Evolutionary conservation across 1,284 basidiomycete genomes (phyloP).

Genomic region (Leccinum solheimii): DNA sequence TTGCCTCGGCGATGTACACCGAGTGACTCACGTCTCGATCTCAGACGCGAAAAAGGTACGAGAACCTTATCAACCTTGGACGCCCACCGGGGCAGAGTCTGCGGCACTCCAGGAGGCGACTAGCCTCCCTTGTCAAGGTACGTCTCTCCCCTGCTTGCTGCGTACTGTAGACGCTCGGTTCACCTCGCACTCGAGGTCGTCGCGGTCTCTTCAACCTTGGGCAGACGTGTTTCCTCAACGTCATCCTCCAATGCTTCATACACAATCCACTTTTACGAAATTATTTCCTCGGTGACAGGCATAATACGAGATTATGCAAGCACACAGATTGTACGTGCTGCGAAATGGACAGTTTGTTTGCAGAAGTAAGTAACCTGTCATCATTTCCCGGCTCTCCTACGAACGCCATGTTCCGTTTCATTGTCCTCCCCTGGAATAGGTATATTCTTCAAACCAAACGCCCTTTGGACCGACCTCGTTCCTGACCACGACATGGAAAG

Average conservation of each 20-base stretch:
- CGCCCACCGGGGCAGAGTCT: conserved; percentile 39
- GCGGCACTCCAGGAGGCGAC: conserved; percentile 38
- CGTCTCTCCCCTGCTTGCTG: background rate
- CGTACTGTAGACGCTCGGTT: conserved; percentile 5
- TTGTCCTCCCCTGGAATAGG: conserved; percentile 40
- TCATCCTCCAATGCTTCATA: conserved; percentile 89
- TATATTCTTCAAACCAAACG: conserved; percentile 67
- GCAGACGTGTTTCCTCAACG: conserved; percentile 95
- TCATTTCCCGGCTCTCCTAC: no score
- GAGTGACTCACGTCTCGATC: background rate
- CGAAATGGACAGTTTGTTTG: conserved; percentile 92
- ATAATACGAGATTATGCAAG: conserved; percentile 71
- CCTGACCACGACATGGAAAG: conserved; percentile 85
- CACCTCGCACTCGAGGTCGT: conserved; percentile 52
- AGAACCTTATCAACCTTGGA: conserved; percentile 49
- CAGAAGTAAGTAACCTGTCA: conserved; percentile 56
- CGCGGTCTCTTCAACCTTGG: conserved; percentile 90
- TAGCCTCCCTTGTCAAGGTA: conserved; percentile 65
- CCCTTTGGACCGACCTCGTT: conserved; percentile 86
- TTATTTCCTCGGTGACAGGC: conserved; percentile 88
- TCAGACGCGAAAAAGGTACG: conserved; percentile 42
- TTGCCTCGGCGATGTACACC: background rate
- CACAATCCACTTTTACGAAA: conserved; percentile 91
- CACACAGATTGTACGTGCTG: conserved; percentile 85
- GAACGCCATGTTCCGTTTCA: background rate